phyloP scores from a whole-genome alignment of 352 stramenopile genomes.

The Phytophthora sojae region DNA sequence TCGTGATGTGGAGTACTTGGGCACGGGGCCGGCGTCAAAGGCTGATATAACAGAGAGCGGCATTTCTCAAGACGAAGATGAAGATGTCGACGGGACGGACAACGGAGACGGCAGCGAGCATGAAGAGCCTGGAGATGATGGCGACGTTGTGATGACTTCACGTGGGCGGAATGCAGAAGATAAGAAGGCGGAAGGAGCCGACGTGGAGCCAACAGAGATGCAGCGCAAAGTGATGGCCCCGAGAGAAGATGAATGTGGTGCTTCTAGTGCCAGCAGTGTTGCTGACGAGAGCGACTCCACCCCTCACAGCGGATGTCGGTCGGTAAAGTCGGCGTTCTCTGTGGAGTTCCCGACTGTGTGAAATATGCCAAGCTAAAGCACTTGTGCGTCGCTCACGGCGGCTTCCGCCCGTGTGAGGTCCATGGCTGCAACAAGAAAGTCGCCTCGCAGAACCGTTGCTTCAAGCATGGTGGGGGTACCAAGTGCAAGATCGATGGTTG shows the following conservation, averaged over 20 bases:
- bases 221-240: background rate
- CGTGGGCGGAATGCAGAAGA: background rate
- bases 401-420: background rate
- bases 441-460: background rate
- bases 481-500: slow-evolving; percentile 6
- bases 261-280: background rate
- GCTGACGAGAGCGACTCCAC: background rate
- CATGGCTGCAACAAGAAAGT: slow-evolving; percentile 11
- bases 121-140: background rate
- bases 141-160: background rate
- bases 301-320: background rate
- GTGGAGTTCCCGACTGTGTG: background rate
- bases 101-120: background rate
- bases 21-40: background rate
- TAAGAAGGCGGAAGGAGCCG: background rate
- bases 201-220: background rate
- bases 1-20: background rate
- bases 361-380: slow-evolving; percentile 4
- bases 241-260: background rate
- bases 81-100: background rate
- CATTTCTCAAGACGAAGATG: background rate
- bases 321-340: background rate
- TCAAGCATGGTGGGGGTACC: background rate
- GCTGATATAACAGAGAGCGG: background rate
- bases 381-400: slow-evolving; percentile 8